A percentile compares a stretch with the other conserved stretches of the same genome.
Evolutionary conservation across 495 filamentous ascomycete genomes (phyloP).

Genomic region (Aspergillus diversus): DNA sequence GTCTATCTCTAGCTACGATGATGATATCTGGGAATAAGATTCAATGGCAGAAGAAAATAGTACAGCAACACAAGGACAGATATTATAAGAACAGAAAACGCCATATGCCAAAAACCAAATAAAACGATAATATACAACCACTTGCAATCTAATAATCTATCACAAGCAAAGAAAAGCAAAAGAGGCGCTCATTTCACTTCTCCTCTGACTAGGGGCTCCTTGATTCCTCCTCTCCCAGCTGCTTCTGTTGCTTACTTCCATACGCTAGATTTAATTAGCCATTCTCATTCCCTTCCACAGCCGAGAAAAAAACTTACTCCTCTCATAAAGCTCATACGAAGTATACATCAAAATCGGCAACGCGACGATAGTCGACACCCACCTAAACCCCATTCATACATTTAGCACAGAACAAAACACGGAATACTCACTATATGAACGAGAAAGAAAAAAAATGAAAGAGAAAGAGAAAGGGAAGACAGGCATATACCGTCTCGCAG

Average conservation of each 20-base stretch:
- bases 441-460: not conserved
- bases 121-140: not conserved
- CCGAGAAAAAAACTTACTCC: constrained; percentile 24
- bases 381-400: constrained; percentile 20
- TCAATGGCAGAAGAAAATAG: not conserved
- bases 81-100: not conserved
- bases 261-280: constrained; percentile 23
- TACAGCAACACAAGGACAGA: too few species aligned
- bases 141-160: not conserved
- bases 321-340: constrained; percentile 34
- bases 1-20: not conserved
- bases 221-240: constrained; percentile 10
- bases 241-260: constrained; percentile 30
- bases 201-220: not conserved
- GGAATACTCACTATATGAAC: not conserved
- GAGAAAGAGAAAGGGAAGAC: not conserved
- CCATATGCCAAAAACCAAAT: not conserved
- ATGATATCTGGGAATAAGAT: not conserved
- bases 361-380: constrained; percentile 38
- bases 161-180: not conserved
- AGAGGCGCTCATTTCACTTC: not conserved
- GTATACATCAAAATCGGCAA: constrained; percentile 38
- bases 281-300: not conserved
- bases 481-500: constrained; percentile 29
- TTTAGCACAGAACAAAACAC: not conserved